Conservation (phyloP, 2,329 filamentous ascomycete genomes). For the Ascocoryne sarcoides region DNA sequence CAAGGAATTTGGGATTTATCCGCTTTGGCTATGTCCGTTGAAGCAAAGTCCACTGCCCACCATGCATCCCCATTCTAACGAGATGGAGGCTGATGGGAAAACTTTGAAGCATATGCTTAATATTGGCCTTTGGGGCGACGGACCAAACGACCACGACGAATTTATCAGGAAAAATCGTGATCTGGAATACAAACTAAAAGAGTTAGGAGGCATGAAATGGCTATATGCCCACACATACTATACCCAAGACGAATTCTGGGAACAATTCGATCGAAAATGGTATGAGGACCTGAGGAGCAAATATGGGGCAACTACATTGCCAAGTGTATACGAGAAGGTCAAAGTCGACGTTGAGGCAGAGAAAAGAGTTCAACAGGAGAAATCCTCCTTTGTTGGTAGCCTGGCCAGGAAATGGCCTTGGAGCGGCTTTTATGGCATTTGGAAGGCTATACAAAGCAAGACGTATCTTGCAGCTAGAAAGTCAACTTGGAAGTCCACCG, state of each 20-base stretch:
- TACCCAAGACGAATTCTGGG: slow-evolving; percentile 61
- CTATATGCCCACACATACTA: slow-evolving; percentile 84
- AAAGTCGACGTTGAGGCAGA: slow-evolving; percentile 43
- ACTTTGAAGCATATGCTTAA: slow-evolving; percentile 44
- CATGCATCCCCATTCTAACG: slow-evolving; percentile 26
- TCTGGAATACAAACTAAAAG: slow-evolving; percentile 59
- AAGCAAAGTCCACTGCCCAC: slow-evolving; percentile 27
- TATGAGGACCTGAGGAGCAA: slow-evolving; percentile 55
- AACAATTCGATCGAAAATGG: slow-evolving; percentile 48
- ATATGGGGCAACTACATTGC: slow-evolving; percentile 53
- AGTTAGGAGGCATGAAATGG: slow-evolving; percentile 75
- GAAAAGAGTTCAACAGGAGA: slow-evolving; percentile 14
- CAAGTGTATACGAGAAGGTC: slow-evolving; percentile 64
- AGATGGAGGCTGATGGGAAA: slow-evolving; percentile 19
- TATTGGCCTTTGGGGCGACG: slow-evolving; percentile 78
- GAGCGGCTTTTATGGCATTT: slow-evolving; percentile 1
- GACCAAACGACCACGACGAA: slow-evolving; percentile 43
- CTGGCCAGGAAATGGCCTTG: slow-evolving; percentile 1
- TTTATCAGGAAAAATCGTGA: slow-evolving; percentile 63
- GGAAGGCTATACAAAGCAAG: slow-evolving; percentile 3
- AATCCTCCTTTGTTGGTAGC: not conserved
- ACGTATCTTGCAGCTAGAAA: slow-evolving; percentile 3
- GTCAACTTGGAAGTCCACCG: slow-evolving; percentile 2
- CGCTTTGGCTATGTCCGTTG: slow-evolving; percentile 51
- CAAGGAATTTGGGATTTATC: slow-evolving; percentile 38